Percentiles rank a stretch among this genome's conserved stretches.
Evolutionary conservation across 2,329 filamentous ascomycete genomes (phyloP).

Genomic region (Aspergillus bombycis): DNA sequence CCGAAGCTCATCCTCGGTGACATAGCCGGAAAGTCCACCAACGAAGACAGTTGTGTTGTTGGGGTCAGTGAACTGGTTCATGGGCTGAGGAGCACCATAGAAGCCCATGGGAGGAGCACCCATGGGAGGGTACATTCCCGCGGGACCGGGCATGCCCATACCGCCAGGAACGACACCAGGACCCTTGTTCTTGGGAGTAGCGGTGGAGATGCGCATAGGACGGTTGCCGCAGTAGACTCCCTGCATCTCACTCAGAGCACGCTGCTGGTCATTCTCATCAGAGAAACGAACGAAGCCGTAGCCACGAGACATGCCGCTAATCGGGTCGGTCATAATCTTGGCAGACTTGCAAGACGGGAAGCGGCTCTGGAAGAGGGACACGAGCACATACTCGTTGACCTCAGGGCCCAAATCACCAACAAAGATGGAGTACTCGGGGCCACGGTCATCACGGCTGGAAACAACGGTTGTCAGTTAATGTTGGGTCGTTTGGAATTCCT

Average conservation of each 20-base stretch:
- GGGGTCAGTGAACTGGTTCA: slow-evolving; percentile 99
- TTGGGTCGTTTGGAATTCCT: neutral
- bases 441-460: slow-evolving; percentile 79
- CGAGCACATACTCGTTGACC: slow-evolving; percentile 97
- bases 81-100: slow-evolving; percentile 70
- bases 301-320: slow-evolving; percentile 94
- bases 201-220: slow-evolving; percentile 97
- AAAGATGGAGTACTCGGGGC: slow-evolving; percentile 95
- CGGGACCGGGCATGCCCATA: slow-evolving; percentile 57
- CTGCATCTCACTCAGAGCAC: slow-evolving; percentile 96
- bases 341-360: slow-evolving; percentile 98
- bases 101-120: slow-evolving; percentile 69
- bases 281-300: slow-evolving; percentile 98
- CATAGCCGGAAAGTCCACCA: slow-evolving; percentile 93
- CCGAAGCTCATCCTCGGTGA: slow-evolving; percentile 98
- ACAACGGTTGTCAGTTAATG: slow-evolving; percentile 12
- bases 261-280: slow-evolving; percentile 93
- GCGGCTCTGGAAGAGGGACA: slow-evolving; percentile 93
- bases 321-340: slow-evolving; percentile 99
- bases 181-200: slow-evolving; percentile 88
- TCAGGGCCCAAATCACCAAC: slow-evolving; percentile 97
- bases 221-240: slow-evolving; percentile 98
- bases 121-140: slow-evolving; percentile 70
- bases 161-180: slow-evolving; percentile 57
- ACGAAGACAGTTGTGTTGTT: slow-evolving; percentile 99